Conservation (phyloP, 2,329 filamentous ascomycete species). For the Aspergillus niger region DNA sequence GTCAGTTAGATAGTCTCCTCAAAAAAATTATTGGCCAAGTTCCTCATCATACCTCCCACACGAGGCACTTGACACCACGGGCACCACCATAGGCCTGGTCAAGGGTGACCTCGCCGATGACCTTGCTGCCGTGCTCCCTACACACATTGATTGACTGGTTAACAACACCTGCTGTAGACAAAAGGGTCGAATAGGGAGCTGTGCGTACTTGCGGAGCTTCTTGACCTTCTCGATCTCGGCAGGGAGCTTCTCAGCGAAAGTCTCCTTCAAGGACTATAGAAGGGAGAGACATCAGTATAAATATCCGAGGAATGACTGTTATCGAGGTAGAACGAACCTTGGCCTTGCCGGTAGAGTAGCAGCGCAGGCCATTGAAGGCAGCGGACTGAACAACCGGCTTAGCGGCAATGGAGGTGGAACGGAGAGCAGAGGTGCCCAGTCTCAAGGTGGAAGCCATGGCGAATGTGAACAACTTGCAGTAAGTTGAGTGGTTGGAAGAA, state of each 20-base stretch:
- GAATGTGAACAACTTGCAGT: constrained; percentile 38
- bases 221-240: constrained; percentile 99
- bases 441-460: constrained; percentile 84
- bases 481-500: constrained; percentile 35
- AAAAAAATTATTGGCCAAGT: not conserved
- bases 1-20: constrained; percentile 15
- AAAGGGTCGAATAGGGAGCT: not conserved
- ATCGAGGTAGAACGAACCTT: constrained; percentile 60
- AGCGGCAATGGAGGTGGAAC: constrained; percentile 70
- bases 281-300: constrained; percentile 28
- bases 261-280: constrained; percentile 88
- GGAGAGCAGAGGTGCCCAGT: constrained; percentile 78
- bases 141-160: constrained; percentile 26
- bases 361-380: constrained; percentile 80
- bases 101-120: constrained; percentile 95
- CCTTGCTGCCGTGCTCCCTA: constrained; percentile 92
- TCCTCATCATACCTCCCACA: constrained; percentile 73
- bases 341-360: constrained; percentile 85
- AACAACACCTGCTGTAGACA: constrained; percentile 22
- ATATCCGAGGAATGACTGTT: constrained; percentile 27
- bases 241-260: constrained; percentile 92
- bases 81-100: constrained; percentile 99
- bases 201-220: constrained; percentile 86
- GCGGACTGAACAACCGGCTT: constrained; percentile 68
- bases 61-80: constrained; percentile 96